phyloP scores from a whole-genome alignment of 139 green algal genomes.

The Chlamydomonas sp. region DNA sequence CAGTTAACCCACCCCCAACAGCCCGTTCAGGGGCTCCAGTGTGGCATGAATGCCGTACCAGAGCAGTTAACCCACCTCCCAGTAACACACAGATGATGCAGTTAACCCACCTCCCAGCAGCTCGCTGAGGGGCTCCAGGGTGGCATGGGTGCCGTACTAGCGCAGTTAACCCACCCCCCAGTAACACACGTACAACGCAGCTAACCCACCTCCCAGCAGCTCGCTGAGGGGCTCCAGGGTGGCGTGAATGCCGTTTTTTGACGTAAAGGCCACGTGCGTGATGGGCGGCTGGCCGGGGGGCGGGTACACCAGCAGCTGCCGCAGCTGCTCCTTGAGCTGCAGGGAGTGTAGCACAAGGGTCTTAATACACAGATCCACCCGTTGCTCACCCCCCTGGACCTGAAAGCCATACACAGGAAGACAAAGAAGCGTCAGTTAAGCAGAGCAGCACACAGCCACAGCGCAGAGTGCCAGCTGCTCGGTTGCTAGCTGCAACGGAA shows the following conservation, averaged over 20 bases:
- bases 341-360: slow-evolving; percentile 71
- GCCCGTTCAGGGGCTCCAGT: not conserved
- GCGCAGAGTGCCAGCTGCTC: too few relatives aligned
- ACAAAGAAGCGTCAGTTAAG: too few relatives aligned
- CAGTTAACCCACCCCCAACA: too few relatives aligned
- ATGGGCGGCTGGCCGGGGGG: slow-evolving; percentile 4
- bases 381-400: not conserved
- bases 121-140: not conserved
- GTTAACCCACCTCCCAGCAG: too few relatives aligned
- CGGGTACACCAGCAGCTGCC: slow-evolving; percentile 26
- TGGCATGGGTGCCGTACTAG: not conserved
- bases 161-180: not conserved
- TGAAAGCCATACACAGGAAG: too few relatives aligned
- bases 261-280: slow-evolving; percentile 75
- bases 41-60: not conserved
- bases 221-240: slow-evolving; percentile 60
- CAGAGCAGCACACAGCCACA: too few relatives aligned
- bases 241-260: slow-evolving; percentile 70
- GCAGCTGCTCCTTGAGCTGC: slow-evolving; percentile 34
- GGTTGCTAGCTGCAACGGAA: too few relatives aligned
- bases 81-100: too few relatives aligned
- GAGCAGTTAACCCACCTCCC: too few relatives aligned
- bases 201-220: slow-evolving; percentile 39
- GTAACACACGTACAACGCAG: too few relatives aligned
- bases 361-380: not conserved